Base-by-base conservation (phyloP, 805 yeast species). In the Yamadazyma paraphyllophila region DNA sequence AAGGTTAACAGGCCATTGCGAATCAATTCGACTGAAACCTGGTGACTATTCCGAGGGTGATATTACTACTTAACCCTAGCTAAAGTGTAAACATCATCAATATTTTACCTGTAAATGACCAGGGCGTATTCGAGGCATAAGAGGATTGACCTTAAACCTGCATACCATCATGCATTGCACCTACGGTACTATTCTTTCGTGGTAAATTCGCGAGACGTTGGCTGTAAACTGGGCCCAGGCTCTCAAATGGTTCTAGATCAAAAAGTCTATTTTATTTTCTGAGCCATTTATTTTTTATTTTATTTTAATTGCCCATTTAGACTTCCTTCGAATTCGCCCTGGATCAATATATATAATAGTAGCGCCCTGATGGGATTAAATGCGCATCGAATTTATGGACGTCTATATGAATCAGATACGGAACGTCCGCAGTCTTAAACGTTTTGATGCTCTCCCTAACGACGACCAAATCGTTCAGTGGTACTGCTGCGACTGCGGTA, bases 401-500 rank as follows among this genome's bases (percentile, higher is more conserved):
- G 43, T 37, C 27, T 38, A 37, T 25, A 37, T 39, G 32, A 39
- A 16, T 27, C 38, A 30, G 33, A 9, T 37, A 7, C 35, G 25
- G 17, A 33, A 37, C 16, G 36, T 33, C 35, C 26, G 15, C 31
- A 24, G 36, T 24, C 26, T 39, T 37, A 33, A 46, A 14, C 46
- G 41, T 10, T 37, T 47, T 29, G 37, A 46, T 27, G 26, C 41
- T 10, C 26, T 40, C 10, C 16, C 30, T 7, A 39, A 39, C 33
- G 36, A 38, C 7, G 39, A 45, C 15, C 61, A 61, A 42, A 66
- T 69, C 12, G 65, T 71, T 51, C 73, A 69, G 51, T 69, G 74
- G 74, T 67, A 65, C 51, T 69, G 74, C 48, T 69, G 74, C 47
- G 63, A 63, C 12, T 69, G 74, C 46, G 73, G 73, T 25, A 66